Conservation (phyloP, 2,329 filamentous ascomycete species). For the Thermomyces lanuginosus region DNA sequence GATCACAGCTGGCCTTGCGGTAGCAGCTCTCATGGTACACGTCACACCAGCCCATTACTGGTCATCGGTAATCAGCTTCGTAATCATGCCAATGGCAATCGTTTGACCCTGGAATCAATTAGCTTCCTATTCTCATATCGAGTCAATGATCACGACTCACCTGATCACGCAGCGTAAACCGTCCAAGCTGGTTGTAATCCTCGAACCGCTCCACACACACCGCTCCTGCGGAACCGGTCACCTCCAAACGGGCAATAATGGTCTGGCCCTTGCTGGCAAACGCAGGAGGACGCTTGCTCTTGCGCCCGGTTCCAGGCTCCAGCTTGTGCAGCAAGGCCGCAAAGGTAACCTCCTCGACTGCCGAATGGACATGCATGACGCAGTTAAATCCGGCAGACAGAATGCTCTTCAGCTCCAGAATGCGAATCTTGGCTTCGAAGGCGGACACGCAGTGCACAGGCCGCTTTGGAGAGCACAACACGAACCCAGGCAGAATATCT, state of each 20-base stretch:
- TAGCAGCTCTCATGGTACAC: conserved; percentile 1
- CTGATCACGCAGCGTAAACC: conserved; percentile 79
- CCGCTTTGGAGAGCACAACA: conserved; percentile 86
- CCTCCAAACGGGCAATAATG: conserved; percentile 82
- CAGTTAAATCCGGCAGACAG: conserved; percentile 93
- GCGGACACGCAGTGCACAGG: conserved; percentile 75
- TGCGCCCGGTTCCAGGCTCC: conserved; percentile 83
- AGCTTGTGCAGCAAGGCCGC: conserved; percentile 75
- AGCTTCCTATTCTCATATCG: no score
- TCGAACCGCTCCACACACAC: conserved; percentile 92
- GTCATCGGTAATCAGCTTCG: conserved; percentile 53
- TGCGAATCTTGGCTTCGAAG: conserved; percentile 93
- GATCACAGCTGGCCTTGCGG: not conserved
- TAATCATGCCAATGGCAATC: conserved; percentile 98
- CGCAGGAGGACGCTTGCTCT: conserved; percentile 82
- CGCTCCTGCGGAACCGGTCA: conserved; percentile 67
- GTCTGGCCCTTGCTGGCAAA: conserved; percentile 67
- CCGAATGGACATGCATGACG: conserved; percentile 90
- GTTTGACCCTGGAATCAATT: conserved; percentile 63
- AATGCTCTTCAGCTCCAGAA: conserved; percentile 88
- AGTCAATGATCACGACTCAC: no score
- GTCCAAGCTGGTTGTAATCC: conserved; percentile 85
- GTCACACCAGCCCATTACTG: conserved; percentile 1
- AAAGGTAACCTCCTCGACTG: conserved; percentile 95
- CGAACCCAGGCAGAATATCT: conserved; percentile 87